Percentiles rank a stretch among this genome's conserved stretches.
Conservation (phyloP, 106 monocot genomes). For the Dendrobium officinale region DNA sequence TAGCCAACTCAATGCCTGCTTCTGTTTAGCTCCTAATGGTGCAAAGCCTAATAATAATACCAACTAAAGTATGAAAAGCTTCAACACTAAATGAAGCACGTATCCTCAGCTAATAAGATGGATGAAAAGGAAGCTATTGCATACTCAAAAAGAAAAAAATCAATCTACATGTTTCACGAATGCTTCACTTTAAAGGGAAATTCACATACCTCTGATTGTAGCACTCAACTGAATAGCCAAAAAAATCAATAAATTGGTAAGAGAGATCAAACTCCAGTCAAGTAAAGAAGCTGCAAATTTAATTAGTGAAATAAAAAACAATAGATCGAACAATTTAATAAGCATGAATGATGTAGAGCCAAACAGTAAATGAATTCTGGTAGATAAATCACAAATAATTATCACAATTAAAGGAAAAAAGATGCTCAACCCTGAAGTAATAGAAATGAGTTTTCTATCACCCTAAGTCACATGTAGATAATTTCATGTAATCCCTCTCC, state of each 20-base stretch:
- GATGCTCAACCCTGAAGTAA: no score
- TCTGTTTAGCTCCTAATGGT: neutral
- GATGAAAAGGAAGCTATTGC: no score
- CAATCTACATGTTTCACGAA: neutral
- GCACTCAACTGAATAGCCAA: constrained; percentile 47
- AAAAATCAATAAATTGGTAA: constrained; percentile 61
- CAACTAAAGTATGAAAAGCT: neutral
- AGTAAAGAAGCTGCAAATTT: constrained; percentile 51
- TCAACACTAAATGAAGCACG: neutral
- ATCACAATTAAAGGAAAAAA: no score
- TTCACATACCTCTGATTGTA: constrained; percentile 46
- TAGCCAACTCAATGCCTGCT: no score
- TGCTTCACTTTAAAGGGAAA: neutral
- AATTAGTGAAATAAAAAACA: neutral
- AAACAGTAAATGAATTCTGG: no score
- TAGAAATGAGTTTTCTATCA: no score
- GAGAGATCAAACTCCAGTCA: constrained; percentile 81
- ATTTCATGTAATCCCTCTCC: no score
- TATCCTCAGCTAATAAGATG: no score
- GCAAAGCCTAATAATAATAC: neutral
- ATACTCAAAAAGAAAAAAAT: neutral
- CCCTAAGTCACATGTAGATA: no score
- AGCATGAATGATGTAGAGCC: no score
- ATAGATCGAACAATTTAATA: no score
- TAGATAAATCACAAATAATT: no score